Evolutionary conservation across 495 filamentous ascomycete species (phyloP).

Genomic region (Paragyromitra xinjiangensis): DNA sequence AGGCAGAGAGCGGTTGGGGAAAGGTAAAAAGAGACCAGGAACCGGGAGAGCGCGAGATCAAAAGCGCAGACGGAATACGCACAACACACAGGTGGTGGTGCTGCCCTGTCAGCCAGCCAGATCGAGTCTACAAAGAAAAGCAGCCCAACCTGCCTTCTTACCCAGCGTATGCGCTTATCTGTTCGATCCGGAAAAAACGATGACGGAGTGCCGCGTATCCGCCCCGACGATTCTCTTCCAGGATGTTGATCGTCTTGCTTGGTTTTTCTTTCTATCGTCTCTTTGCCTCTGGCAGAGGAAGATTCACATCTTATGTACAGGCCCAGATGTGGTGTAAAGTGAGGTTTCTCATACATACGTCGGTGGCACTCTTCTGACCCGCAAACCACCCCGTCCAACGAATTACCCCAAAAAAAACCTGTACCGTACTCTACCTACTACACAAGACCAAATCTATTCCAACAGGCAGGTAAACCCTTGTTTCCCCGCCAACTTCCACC

Average conservation of each 20-base stretch:
- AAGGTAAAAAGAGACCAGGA: conserved; percentile 27
- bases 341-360: conserved; percentile 37
- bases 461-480: conserved; percentile 15
- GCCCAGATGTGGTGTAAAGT: conserved; percentile 3
- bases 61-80: conserved; percentile 13
- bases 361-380: conserved; percentile 12
- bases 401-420: conserved; percentile 14
- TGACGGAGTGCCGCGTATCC: conserved; percentile 47
- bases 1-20: conserved; percentile 21
- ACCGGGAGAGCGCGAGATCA: conserved; percentile 13
- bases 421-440: neutral
- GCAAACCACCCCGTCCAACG: neutral
- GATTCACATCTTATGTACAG: conserved; percentile 33
- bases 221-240: conserved; percentile 23
- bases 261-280: conserved; percentile 6
- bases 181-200: conserved; percentile 25
- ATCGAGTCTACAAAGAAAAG: too few species aligned
- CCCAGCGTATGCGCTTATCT: conserved; percentile 34
- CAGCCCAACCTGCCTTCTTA: neutral
- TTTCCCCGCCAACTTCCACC: conserved; percentile 20
- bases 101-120: neutral
- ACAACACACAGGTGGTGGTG: conserved; percentile 5
- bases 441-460: neutral
- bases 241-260: conserved; percentile 23
- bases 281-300: neutral